Base-by-base conservation (phyloP, 106 monocot genomes). In the Allium fistulosum region DNA sequence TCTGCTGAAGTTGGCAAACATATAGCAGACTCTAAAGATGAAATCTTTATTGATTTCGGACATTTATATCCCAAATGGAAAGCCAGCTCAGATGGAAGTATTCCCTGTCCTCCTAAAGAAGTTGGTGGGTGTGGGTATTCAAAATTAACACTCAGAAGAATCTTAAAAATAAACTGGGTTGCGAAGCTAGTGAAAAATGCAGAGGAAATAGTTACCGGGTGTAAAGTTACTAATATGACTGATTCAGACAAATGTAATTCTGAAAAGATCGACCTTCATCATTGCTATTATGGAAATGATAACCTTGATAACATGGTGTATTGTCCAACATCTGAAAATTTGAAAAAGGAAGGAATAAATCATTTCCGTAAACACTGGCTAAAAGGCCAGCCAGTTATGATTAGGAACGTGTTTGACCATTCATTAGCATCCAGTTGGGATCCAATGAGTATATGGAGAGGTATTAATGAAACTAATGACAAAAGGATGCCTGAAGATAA, bases 81-180 rank as follows among this genome's bases (percentile, higher is more conserved):
- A 70, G 87, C 78, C 47, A 83, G 85, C 62, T 80, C 28, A 71
- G 83, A 87, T 80, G 88, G 89, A 26, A 90, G 85, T 75, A 84
- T 99, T 22, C 81, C 83, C 4, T 99, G 99, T 59, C 82, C 82
- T 12, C 80, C 82, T 17, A 59, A 59, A 13, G 80, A 78, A 9
- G 75, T 71, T 65, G 83, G 75, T 78, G 82, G 87, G 46, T 80
- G 90, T 66, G 83, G 90, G 63, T 72, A 66, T 58, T 87, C 87
- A 62, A 71, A 79, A 70, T 64, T 99, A 68, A 63, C 83, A 59
- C 71, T 99, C 26, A 78, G 87, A 49, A 89, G 99, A 1, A 92
- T 93, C 71, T 70, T 93, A 58, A 99, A 99, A 69, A 85, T 99
- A 81, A 93, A 99, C 53, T 99, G 99, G 99, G 80, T 87, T 17